These are phyloP conservation scores for Diaporthe capsici DNA, from an alignment of 2,329 filamentous ascomycete species.

Conservation along the genomic window DNA sequence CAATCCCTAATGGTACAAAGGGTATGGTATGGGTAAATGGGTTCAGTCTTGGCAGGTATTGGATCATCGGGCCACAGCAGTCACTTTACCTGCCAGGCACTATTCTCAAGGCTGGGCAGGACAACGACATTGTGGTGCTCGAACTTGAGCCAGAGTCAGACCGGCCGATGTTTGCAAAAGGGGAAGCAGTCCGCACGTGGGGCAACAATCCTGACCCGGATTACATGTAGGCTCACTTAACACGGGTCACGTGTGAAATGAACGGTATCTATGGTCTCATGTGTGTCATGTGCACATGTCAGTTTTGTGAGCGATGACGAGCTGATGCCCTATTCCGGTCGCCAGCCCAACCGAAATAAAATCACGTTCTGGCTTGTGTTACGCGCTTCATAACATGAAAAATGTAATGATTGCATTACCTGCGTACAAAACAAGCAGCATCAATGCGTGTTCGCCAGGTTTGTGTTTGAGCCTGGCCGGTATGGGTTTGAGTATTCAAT, in stretches of 20 bases:
- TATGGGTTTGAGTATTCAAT: too few species aligned
- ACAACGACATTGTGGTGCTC: slow-evolving; percentile 40
- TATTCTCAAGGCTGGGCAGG: slow-evolving; percentile 30
- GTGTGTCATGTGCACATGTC: background rate
- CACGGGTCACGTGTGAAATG: too few species aligned
- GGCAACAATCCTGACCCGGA: slow-evolving; percentile 40
- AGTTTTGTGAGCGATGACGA: too few species aligned
- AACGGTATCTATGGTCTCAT: background rate
- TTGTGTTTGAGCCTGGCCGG: too few species aligned
- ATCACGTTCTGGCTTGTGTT: too few species aligned
- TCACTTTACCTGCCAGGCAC: slow-evolving; percentile 38
- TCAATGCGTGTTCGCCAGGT: too few species aligned
- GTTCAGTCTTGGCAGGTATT: slow-evolving; percentile 40
- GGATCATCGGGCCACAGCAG: slow-evolving; percentile 37
- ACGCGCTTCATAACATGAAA: too few species aligned
- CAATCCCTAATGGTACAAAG: slow-evolving; percentile 36
- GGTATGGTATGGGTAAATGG: slow-evolving; percentile 40
- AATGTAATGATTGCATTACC: too few species aligned
- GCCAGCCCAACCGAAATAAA: too few species aligned
- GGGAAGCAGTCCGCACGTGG: slow-evolving; percentile 34
- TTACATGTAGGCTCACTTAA: background rate
- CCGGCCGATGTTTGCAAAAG: slow-evolving; percentile 21
- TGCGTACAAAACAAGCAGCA: too few species aligned
- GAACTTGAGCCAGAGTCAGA: slow-evolving; percentile 35
- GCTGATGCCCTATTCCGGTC: background rate